Evolutionary conservation across 2,329 filamentous ascomycete species (phyloP), one percentile per base, ranked within the genome.

Genomic region (Arachnomyces sp.): DNA sequence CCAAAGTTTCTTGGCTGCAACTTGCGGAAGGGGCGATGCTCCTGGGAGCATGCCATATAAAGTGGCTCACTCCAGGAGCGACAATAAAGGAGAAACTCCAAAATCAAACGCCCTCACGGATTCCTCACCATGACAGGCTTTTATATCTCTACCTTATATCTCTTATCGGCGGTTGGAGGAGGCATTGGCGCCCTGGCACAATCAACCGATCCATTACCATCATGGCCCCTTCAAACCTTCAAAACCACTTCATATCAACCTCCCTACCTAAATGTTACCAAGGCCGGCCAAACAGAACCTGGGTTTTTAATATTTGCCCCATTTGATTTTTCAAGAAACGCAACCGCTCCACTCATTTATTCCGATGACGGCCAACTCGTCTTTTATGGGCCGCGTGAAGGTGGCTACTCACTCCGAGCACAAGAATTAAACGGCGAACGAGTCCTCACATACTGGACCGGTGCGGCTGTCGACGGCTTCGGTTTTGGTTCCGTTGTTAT

Each of bases 371-470:
- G 59, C 14, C 49, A 62, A 16, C 43, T 64, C 9, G 49, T 64
- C 20, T 64, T 60, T 36, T 52, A 62, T 36, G 58, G 60, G 2
- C 59, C 58, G 1, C 45, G 52, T 6, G 50, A 57, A 37, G 49
- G 58, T 13, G 55, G 53, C 3, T 51, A 53, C 38, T 62, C 60
- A 42, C 56, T 64, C 48, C 55, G 47, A 42, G 53, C 60, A 1
- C 60, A 64, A 45, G 51, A 48, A 18, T 48, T 62, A n/a, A 54
- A 54, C 39, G 56, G 54, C 11, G 28, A 52, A 12, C 53, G 57
- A 30, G 60, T 63, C 14, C 48, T 65, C 34, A 62, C 57, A 14
- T 64, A 59, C 46, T 64, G 59, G 59, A 52, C 55, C 15, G 60
- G 59, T 0, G 36, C 56, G 14, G 51, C 54, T 44, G 50, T 48